Evolutionary conservation across 352 stramenopile species (phyloP).

Genomic region (Phytophthora pini): DNA sequence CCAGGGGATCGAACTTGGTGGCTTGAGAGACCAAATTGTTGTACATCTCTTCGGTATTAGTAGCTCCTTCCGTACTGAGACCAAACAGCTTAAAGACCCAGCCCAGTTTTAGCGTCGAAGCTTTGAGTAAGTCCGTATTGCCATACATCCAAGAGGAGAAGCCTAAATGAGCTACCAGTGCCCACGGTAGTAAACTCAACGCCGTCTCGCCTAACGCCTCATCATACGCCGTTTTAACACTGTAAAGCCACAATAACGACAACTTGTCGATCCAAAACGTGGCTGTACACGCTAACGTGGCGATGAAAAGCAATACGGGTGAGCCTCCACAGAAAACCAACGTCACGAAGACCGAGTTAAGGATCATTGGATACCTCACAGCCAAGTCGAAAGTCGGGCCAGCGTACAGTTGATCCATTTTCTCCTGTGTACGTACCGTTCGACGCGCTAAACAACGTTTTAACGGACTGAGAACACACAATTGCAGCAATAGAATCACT

Average conservation of each 20-base stretch:
- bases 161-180: slow-evolving; percentile 66
- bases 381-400: slow-evolving; percentile 79
- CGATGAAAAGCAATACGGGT: slow-evolving; percentile 82
- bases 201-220: slow-evolving; percentile 73
- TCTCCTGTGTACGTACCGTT: slow-evolving; percentile 66
- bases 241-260: slow-evolving; percentile 76
- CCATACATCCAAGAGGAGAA: slow-evolving; percentile 90
- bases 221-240: slow-evolving; percentile 83
- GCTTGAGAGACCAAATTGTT: slow-evolving; percentile 49
- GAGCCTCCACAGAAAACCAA: slow-evolving; percentile 84
- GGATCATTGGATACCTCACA: slow-evolving; percentile 81
- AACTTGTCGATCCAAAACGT: slow-evolving; percentile 89
- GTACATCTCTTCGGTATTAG: slow-evolving; percentile 49
- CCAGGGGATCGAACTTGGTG: slow-evolving; percentile 53
- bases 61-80: slow-evolving; percentile 34
- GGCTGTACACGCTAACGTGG: slow-evolving; percentile 54
- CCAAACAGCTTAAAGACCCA: slow-evolving; percentile 49
- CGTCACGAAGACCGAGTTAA: slow-evolving; percentile 88
- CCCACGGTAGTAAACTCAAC: slow-evolving; percentile 69
- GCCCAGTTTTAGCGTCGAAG: slow-evolving; percentile 53
- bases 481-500: slow-evolving; percentile 58
- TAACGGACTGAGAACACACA: slow-evolving; percentile 66
- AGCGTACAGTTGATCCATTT: slow-evolving; percentile 84
- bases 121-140: slow-evolving; percentile 70
- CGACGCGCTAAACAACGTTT: slow-evolving; percentile 45